These are phyloP conservation scores for Candida chilensis DNA, from an alignment of 805 yeast species.

Conservation along the genomic window DNA sequence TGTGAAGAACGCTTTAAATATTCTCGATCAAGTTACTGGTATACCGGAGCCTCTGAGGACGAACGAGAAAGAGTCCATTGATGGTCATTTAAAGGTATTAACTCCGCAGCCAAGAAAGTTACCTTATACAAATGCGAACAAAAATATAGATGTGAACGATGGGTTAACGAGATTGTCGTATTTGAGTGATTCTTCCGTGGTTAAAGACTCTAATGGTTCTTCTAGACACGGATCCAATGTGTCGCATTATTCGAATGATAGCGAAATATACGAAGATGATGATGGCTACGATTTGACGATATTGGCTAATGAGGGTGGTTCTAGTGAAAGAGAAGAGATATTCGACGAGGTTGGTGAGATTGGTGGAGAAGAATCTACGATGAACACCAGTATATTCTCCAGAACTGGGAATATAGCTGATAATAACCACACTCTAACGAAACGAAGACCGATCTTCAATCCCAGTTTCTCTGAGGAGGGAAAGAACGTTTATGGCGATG, in stretches of 20 bases:
- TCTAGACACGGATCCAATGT: not conserved
- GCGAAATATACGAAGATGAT: not conserved
- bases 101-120: not conserved
- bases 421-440: not conserved
- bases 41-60: too few relatives aligned
- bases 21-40: too few relatives aligned
- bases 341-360: not conserved
- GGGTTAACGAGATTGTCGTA: not conserved
- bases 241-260: not conserved
- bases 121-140: not conserved
- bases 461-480: too few relatives aligned
- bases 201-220: not conserved
- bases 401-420: not conserved
- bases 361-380: too few relatives aligned
- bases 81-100: not conserved
- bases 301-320: not conserved
- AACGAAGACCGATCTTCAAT: too few relatives aligned
- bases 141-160: not conserved
- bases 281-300: not conserved
- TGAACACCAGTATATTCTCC: too few relatives aligned
- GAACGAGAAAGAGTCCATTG: not conserved
- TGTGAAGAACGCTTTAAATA: not conserved
- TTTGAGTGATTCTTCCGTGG: too few relatives aligned
- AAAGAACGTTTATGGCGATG: too few relatives aligned
- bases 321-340: not conserved